A percentile compares a stretch with the other conserved stretches of the same genome.
These are phyloP conservation scores for Tuber melanosporum DNA, from an alignment of 495 filamentous ascomycete species.

Conservation along the genomic window DNA sequence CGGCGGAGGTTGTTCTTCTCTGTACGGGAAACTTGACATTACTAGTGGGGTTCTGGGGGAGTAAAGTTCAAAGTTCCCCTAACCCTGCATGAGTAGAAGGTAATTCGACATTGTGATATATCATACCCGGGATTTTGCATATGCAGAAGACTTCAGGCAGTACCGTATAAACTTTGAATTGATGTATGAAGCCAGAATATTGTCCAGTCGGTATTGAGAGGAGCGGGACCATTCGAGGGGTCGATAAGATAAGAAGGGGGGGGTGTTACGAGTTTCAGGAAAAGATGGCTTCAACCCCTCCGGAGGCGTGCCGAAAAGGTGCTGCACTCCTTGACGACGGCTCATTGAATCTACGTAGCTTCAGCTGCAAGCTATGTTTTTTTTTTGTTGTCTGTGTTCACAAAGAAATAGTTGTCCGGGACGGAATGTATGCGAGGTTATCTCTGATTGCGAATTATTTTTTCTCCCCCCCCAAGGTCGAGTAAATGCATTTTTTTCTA, in stretches of 20 bases:
- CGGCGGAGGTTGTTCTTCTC: background rate
- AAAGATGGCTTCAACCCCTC: background rate
- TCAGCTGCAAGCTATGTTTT: background rate
- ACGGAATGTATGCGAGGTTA: constrained; percentile 2
- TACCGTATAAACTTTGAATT: constrained; percentile 7
- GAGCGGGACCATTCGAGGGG: background rate
- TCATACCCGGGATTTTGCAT: constrained; percentile 6
- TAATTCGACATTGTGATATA: background rate
- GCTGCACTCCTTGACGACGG: background rate
- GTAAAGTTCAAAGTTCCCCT: background rate
- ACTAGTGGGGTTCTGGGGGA: background rate
- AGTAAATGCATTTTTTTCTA: background rate
- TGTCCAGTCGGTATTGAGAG: constrained; percentile 1
- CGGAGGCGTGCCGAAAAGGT: background rate
- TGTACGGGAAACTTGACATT: background rate
- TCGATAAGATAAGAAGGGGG: background rate
- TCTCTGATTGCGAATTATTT: background rate
- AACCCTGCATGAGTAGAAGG: background rate
- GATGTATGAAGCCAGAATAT: background rate
- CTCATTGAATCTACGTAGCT: background rate
- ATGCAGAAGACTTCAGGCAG: background rate
- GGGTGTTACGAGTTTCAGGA: background rate
- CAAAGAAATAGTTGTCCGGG: background rate
- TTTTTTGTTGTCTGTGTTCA: background rate
- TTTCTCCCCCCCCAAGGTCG: background rate